Base-by-base conservation (phyloP, 192 early-diverging fungal genomes). In the Allomyces javanicus region DNA sequence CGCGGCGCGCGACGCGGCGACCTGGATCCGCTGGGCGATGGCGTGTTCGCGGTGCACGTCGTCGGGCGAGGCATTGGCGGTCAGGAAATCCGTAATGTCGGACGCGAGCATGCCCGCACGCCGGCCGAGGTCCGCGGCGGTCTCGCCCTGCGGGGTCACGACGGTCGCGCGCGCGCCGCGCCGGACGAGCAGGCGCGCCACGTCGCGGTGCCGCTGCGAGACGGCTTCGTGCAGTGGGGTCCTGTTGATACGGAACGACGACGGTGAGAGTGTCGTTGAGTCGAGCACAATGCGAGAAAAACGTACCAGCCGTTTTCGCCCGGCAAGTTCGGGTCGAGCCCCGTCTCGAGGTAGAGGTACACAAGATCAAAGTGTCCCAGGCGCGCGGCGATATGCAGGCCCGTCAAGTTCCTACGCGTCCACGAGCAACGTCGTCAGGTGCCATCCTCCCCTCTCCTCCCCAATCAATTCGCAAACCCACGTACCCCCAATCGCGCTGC, bases 331-430 rank as follows among this genome's bases (percentile, higher is more conserved):
- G 27, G 17, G 22, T 65, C 65, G 23, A 65, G 17, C 17, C 17
- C 23, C 23, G 27, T 44, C 22, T 65, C 65, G 12, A 44, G 44
- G 44, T 65, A 65, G 11, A 65, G 21, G 14, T 19, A 24, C 23
- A 26, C 65, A 5, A 65, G 23, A n/a, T 65, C 65, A 21, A 43
- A n/a, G 11, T n/a, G 10, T 12, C 65, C 65, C 26, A 44, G 14
- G n/a, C 65, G 26, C 40, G 65, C 65, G 11, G 65, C 65, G 4
- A 65, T 27, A n/a, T 65, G 65, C 23, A 65, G 22, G 10, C 26
- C 33, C 43, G 27, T 63, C 63, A 63, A 19, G 25, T 17, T 23
- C 12, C 63, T 63, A 33, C 17, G 22, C 33, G 33, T 40, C 33
- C n/a, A n/a, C n/a, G n/a, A n/a, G n/a, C n/a, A n/a, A n/a, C n/a